A percentile compares a stretch with the other conserved stretches of the same genome.
Conservation (phyloP, 2,329 filamentous ascomycete species). For the Ambrosiella beaveri region DNA sequence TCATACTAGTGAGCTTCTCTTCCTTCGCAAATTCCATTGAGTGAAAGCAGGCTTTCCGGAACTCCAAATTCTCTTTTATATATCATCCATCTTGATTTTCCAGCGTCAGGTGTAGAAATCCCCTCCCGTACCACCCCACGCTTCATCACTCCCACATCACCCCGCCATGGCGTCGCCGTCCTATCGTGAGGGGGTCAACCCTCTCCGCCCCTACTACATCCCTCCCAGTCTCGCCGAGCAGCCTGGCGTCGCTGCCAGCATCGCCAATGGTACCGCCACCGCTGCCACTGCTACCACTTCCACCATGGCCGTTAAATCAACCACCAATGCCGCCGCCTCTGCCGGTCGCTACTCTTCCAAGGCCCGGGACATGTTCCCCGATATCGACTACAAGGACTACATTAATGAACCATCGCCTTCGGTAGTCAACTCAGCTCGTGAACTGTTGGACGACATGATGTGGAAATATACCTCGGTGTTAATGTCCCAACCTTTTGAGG, state of each 20-base stretch:
- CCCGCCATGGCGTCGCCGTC: constrained; percentile 21
- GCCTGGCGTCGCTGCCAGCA: constrained; percentile 20
- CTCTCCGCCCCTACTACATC: constrained; percentile 54
- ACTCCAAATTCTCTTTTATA: neutral
- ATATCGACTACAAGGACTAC: constrained; percentile 85
- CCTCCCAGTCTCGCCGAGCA: constrained; percentile 36
- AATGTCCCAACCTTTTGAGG: constrained; percentile 90
- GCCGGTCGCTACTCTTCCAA: constrained; percentile 33
- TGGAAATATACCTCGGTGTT: constrained; percentile 86
- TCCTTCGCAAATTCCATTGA: neutral
- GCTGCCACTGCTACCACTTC: constrained; percentile 30
- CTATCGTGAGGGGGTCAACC: constrained; percentile 37
- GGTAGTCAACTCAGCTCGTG: constrained; percentile 49
- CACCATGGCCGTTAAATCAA: constrained; percentile 14
- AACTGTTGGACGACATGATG: constrained; percentile 65
- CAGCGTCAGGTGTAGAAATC: neutral
- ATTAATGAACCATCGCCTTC: constrained; percentile 61
- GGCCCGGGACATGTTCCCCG: constrained; percentile 71
- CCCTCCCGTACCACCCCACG: neutral
- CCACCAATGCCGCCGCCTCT: constrained; percentile 9
- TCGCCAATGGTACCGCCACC: constrained; percentile 18
- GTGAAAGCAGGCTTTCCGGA: neutral
- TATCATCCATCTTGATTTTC: neutral
- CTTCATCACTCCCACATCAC: neutral
- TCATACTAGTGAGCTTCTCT: neutral